Evolutionary conservation across 768 basidiomycete genomes (phyloP), one percentile per base, ranked within the genome.

Genomic region (Pisolithus marmoratus): DNA sequence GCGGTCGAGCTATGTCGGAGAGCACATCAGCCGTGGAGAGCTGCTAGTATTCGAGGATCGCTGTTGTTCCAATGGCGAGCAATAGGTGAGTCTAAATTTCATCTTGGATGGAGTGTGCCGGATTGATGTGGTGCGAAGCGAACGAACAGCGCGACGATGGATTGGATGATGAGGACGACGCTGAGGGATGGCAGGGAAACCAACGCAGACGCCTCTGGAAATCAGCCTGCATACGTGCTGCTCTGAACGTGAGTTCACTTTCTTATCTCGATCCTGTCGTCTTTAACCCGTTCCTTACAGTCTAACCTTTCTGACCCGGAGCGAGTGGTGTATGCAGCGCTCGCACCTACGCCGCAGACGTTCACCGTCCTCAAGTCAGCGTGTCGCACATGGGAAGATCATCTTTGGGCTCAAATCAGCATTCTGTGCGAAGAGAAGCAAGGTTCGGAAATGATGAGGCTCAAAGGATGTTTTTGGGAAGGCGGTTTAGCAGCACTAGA

Each of bases 351-450:
- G 12, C 80, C 75, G 43, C 84, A 78, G 66, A 89, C 87, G 1
- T 77, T 81, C 0, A 70, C 67, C 20, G 68, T 85, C 29, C 78
- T 92, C 31, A 83, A 87, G 55, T 77, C 83, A 0, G 82, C 87
- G 3, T 94, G 91, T 61, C 71, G 84, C 31, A 87, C 89, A 20
- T 98, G 95, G 94, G 90, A 94, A 61, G 96, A 99, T 62, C 86
- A 94, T 63, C 74, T 98, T 0, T 99, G 96, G 96, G 91, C 90
- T 0, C 85, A 90, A 52, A 73, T 94, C 47, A 84, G 83, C 58
- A 76, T 90, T 46, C 72, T 90, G 37, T 86, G 89, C 59, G 90
- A 94, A 63, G 84, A 91, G 58, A 84, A 87, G 53, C 79, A 87
- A 63, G 85, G 83, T 42, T 76, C 74, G 27, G 83, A 87, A 54